Base-by-base conservation (phyloP, 2,329 filamentous ascomycete genomes). In the Exophiala dermatitidis region DNA sequence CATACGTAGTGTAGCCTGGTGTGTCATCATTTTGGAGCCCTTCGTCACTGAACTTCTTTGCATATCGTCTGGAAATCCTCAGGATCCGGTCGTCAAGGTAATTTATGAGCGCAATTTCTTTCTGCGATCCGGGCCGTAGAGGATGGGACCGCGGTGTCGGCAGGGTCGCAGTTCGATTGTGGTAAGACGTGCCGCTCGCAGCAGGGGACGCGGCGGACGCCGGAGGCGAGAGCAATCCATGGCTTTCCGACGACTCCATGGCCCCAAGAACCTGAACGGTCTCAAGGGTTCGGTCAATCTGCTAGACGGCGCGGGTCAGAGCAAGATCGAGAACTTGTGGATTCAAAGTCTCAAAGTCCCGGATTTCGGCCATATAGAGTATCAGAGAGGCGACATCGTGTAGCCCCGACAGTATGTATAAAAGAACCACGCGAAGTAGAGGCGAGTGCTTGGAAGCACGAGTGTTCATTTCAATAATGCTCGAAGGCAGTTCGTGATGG, bases 1-100 rank as follows among this genome's bases (percentile, higher is more conserved):
- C 75, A 67, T 91, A 86, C 48, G 71, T 80, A 50, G 74, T 72
- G 59, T 84, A 85, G 1, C 79, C 80, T 33, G 69, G 67, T 3
- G 71, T 71, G 9, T 68, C 66, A 46, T 71, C 71, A 59, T 62
- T 30, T 66, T 59, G 50, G 10, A 50, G 32, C 58, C 12, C 63
- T 63, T 44, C 61, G 49, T 57, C 62, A 50, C 66, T 69, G 50
- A 73, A 72, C 57, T 77, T 75, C 66, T 78, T 79, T 26, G 74
- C 76, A 65, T 77, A 79, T 58, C 75, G 72, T 26, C 74, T 70
- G 59, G 74, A 78, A 40, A 80, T 75, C 37, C 69, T 65, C 26
- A 78, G 64, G 29, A 83, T 67, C 9, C 70, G 71, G 42, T 72
- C 70, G 57, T 84, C 80, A 9, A 82, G 70, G 63, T 80, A 77